Conservation (phyloP, 495 filamentous ascomycete species). For the Hypoxylon trugodes region DNA sequence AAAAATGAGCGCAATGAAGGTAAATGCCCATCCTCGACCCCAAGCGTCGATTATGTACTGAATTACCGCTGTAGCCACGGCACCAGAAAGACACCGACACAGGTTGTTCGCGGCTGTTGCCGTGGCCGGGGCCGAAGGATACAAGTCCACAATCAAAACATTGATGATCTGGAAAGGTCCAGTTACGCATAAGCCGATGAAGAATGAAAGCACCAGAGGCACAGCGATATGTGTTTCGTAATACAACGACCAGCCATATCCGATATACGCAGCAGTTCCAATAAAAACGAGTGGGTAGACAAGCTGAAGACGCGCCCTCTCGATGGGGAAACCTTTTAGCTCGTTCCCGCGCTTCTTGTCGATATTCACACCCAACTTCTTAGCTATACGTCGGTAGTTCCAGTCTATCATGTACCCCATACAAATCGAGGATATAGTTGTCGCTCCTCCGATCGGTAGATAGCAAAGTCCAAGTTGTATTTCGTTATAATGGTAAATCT, state of each 20-base stretch:
- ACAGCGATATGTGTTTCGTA: slow-evolving; percentile 55
- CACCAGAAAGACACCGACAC: slow-evolving; percentile 54
- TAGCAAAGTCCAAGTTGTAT: slow-evolving; percentile 72
- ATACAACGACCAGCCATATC: slow-evolving; percentile 68
- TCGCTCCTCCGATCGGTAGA: slow-evolving; percentile 70
- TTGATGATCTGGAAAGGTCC: slow-evolving; percentile 61
- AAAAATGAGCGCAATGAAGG: slow-evolving; percentile 52
- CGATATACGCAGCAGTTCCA: slow-evolving; percentile 53
- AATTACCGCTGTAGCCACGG: slow-evolving; percentile 54
- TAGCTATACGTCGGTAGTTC: slow-evolving; percentile 64
- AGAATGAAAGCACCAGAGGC: slow-evolving; percentile 63
- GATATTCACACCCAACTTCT: slow-evolving; percentile 56
- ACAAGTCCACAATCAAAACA: slow-evolving; percentile 57
- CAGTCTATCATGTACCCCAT: slow-evolving; percentile 67
- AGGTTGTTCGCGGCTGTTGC: slow-evolving; percentile 60
- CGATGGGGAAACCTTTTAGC: slow-evolving; percentile 67
- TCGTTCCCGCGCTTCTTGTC: slow-evolving; percentile 62
- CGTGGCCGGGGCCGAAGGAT: slow-evolving; percentile 55
- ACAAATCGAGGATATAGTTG: slow-evolving; percentile 70
- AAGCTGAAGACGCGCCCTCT: slow-evolving; percentile 67
- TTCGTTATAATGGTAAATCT: slow-evolving; percentile 71
- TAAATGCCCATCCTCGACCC: slow-evolving; percentile 59
- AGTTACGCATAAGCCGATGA: slow-evolving; percentile 62
- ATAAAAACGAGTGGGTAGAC: slow-evolving; percentile 57
- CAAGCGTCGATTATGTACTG: slow-evolving; percentile 51